Base-by-base conservation (phyloP, 257 asterid species). In the Echium plantagineum region DNA sequence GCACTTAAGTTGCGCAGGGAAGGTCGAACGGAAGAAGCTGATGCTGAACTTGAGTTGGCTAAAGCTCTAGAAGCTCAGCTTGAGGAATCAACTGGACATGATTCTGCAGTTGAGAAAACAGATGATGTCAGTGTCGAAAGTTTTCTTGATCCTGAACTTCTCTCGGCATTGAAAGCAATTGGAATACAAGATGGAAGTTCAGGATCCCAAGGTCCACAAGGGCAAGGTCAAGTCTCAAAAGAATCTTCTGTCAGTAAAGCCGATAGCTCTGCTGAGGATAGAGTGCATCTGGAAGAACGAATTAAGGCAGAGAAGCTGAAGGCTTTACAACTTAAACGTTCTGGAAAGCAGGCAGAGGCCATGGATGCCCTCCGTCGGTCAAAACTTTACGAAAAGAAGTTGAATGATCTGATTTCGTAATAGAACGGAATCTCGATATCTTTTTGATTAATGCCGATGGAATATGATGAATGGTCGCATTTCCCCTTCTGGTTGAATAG, bases 81-180 rank as follows among this genome's bases (percentile, higher is more conserved):
- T 77, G 85, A 83, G 65, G 96, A 83, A 53, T 66, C 59, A 17
- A 84, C 76, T 63, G 58, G 66, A 8, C 76, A 63, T 17, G 81
- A 76, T 71, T 61, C 77, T 48, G 32, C 60, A 57, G 65, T 61
- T 21, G 83, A 68, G 69, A 65, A 74, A 13, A 72, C 55, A 26
- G 86, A 73, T 47, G 86, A 69, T 65, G 87, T 74, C 52, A 67
- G 61, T 52, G 73, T 86, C 19, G 95, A 84, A 77, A 93, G 86
- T 80, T 86, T 84, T 62, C 97, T 89, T 8, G 97, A 89, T 72
- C 97, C 94, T 76, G 93, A 82, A 66, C 94, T 89, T 65, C 47
- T 86, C 72, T 87, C 94, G 21, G 95, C 95, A 55, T 74, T 89
- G 79, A 89, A 77, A 55, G 83, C 89, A 32, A 76, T 89, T 42